These are phyloP conservation scores for Podospora australis DNA, from an alignment of 495 filamentous ascomycete species.

Conservation along the genomic window DNA sequence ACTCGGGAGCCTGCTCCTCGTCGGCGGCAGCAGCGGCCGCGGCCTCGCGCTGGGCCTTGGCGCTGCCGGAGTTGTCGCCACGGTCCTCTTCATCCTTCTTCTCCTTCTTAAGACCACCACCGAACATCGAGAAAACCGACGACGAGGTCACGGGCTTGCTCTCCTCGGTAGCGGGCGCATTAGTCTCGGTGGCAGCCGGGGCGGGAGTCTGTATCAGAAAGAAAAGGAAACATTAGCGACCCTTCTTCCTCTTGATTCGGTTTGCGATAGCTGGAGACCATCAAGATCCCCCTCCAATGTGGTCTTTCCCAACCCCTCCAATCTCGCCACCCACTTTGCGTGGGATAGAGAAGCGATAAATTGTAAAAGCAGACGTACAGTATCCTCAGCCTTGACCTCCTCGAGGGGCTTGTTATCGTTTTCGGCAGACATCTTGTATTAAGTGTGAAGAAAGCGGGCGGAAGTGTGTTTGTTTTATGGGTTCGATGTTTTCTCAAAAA, in stretches of 20 bases:
- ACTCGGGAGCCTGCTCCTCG: constrained; percentile 69
- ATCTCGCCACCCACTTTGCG: no score
- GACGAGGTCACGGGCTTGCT: constrained; percentile 34
- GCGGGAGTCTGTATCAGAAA: background rate
- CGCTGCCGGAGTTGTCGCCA: constrained; percentile 76
- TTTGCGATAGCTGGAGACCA: no score
- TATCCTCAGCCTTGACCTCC: constrained; percentile 28
- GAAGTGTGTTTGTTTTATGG: no score
- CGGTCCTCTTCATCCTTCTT: constrained; percentile 64
- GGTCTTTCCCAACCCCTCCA: no score
- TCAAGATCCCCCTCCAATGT: no score
- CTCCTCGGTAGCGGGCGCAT: constrained; percentile 10
- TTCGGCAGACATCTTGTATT: constrained; percentile 42
- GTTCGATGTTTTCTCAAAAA: no score
- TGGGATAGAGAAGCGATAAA: background rate
- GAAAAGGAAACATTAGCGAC: constrained; percentile 1
- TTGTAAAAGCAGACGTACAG: constrained; percentile 17
- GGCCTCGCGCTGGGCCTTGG: constrained; percentile 73
- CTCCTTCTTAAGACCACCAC: constrained; percentile 82
- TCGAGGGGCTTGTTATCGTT: constrained; percentile 31
- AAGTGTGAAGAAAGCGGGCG: no score
- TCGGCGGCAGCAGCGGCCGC: constrained; percentile 47
- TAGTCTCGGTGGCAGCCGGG: constrained; percentile 10
- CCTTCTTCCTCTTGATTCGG: no score
- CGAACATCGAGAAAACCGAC: constrained; percentile 93